Base-by-base conservation (phyloP, 345 rosid species). In the Populus nigra region DNA sequence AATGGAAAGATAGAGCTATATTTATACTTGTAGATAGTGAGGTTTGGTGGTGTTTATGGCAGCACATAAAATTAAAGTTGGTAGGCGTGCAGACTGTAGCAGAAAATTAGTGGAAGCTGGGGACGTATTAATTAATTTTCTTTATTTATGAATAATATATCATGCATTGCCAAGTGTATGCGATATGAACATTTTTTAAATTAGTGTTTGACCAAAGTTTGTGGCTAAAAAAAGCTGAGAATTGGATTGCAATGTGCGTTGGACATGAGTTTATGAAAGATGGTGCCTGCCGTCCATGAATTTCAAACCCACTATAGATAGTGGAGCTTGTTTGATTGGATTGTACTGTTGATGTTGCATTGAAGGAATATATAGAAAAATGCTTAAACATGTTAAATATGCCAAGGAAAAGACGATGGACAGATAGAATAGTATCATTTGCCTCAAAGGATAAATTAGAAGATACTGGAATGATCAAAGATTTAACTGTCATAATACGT, bases 231-330 rank as follows among this genome's bases (percentile, higher is more conserved):
- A 47, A 82, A 68, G 74, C 57, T 72, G 68, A 65, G 16, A 25
- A 74, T 8, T 9, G 35, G 57, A 27, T 31, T 67, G 38, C 31
- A 47, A n/a, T 15, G 68, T 43, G 67, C 8, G 67, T 67, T 39
- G 78, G 73, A 68, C 73, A 25, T 74, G 45, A 62, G 41, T n/a
- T 72, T 45, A 70, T 57, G 68, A 38, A 45, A 45, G 41, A 66
- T 20, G 81, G 38, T 50, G 79, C 83, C 84, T 8, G 43, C 83
- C 84, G 68, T 70, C 84, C 76, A 73, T 55, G 36, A 22, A 47
- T 47, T 1, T 16, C 43, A 22, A 22, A 38, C 45, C 53, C 53
- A 39, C 15, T 47, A 22, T 33, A 27, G 55, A 38, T 71, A 78
- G 78, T 72, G 85, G 72, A 31, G 39, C 18, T 62, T 67, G 39